Evolutionary conservation across 2,329 filamentous ascomycete species (phyloP).

Genomic region (Colletotrichum navitas): DNA sequence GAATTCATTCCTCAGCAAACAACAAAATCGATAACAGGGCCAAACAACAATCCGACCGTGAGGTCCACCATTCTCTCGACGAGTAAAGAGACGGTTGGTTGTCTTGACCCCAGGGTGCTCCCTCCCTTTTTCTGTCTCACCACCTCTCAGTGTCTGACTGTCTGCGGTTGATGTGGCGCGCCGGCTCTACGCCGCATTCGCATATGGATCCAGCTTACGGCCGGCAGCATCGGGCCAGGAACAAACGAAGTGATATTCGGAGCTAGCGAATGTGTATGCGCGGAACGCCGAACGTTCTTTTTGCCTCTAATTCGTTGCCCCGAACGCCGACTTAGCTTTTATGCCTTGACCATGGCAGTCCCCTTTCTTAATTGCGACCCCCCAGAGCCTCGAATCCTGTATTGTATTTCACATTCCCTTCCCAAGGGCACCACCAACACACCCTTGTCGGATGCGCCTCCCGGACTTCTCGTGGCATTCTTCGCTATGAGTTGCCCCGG

Average conservation of each 20-base stretch:
- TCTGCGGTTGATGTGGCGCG: slow-evolving; percentile 28
- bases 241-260: slow-evolving; percentile 26
- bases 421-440: not conserved
- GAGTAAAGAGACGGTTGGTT: not conserved
- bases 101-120: not conserved
- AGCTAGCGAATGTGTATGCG: slow-evolving; percentile 29
- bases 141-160: slow-evolving; percentile 1
- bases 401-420: not conserved
- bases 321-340: slow-evolving; percentile 36
- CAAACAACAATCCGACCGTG: not conserved
- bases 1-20: slow-evolving; percentile 3
- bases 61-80: not conserved
- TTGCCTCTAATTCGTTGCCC: slow-evolving; percentile 23
- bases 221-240: slow-evolving; percentile 33
- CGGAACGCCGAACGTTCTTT: slow-evolving; percentile 39
- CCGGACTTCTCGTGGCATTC: slow-evolving; percentile 8
- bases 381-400: slow-evolving; percentile 3
- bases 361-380: slow-evolving; percentile 7
- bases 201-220: slow-evolving; percentile 35
- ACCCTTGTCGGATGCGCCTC: slow-evolving; percentile 5
- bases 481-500: slow-evolving; percentile 32
- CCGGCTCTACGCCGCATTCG: slow-evolving; percentile 33
- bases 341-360: slow-evolving; percentile 4
- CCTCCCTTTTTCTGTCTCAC: slow-evolving; percentile 15
- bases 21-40: not conserved